Base-by-base conservation (phyloP, 345 rosid species). In the Camelina neglecta region DNA sequence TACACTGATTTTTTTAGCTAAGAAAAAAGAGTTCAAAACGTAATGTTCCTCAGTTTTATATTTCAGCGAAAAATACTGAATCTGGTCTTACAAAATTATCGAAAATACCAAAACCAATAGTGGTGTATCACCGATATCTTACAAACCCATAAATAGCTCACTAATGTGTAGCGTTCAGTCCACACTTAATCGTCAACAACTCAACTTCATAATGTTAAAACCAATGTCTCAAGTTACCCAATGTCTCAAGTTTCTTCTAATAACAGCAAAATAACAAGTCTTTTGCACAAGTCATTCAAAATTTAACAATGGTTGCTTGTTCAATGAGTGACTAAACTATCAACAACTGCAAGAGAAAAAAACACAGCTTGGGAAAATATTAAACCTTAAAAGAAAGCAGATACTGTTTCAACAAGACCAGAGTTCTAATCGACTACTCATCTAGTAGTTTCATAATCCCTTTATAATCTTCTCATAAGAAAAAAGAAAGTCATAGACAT, bases 401-500 rank as follows among this genome's bases (percentile, higher is more conserved):
- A 31, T 16, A 16, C 16, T 16, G 33, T 20, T 67, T 6, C 48
- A 35, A 31, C 7, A 49, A 1, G 4, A 66, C 8, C 4, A 23
- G 4, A 33, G 20, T 50, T 50, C 55, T 18, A 12, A 48, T n/a
- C 15, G 23, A 61, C 0, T 23, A 23, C 6, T 23, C 60, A 36
- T 23, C 44, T 57, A n/a, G 53, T 55, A 68, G 16, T 33, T 58
- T 26, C 7, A 57, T 15, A 2, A 56, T 50, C 51, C 57, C 35
- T 72, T 49, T 45, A 50, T 48, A 50, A 60, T 21, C 53, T 13
- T 49, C 26, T 35, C 49, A 61, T 15, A 20, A 61, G 21, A 39
- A 57, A 49, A 38, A 39, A 31, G 13, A 39, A 39, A 2, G 45
- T 35, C 58, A 47, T 15, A 47, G 54, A 33, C 47, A 58, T 47